Evolutionary conservation across 495 filamentous ascomycete species (phyloP), one percentile per base, ranked within the genome.

Genomic region (Penicillium subrubescens): DNA sequence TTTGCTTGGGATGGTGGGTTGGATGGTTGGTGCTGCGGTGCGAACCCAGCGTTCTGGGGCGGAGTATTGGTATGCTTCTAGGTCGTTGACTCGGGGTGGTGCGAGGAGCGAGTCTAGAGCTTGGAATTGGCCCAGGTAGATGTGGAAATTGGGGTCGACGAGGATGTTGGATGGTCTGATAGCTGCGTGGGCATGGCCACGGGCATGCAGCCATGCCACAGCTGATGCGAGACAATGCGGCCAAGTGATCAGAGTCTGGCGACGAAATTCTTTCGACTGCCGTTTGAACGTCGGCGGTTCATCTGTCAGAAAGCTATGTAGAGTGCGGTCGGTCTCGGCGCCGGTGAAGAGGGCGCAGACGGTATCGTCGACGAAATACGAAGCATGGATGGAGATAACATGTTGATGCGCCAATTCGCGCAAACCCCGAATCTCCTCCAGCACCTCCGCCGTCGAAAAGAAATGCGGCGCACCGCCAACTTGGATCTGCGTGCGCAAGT

Each of bases 61-160:
- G 1, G 90, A 89, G 68, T 97, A 95, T 65, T 96, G 90, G 77
- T 97, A 97, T 37, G 84, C 83, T 71, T 98, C 94, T 37, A 89
- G 88, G 64, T 94, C 92, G 59, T 87, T 75, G 37, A 83, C 69
- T 76, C 85, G 74, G 52, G 78, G 71, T 58, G 81, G 72, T 66
- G 83, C 67, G 63, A 81, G 74, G 79, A 87, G 71, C 33, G 86
- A 78, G 75, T 87, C 79, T 74, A 91, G 74, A 11, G 83, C 86
- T 52, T 89, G 87, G 67, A 87, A 90, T 68, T 96, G 92, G 35
- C 88, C 83, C 43, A 95, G 86, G 69, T 87, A 90, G 58, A 96
- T 87, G 41, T 84, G 80, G 68, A 91, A 90, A 39, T 89, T 80
- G 55, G 80, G 72, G 67, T 94, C 88, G 68, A 97, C 84, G 59